These are phyloP conservation scores for Biscutella laevigata DNA, from an alignment of 441 rosid genomes.

Conservation along the genomic window DNA sequence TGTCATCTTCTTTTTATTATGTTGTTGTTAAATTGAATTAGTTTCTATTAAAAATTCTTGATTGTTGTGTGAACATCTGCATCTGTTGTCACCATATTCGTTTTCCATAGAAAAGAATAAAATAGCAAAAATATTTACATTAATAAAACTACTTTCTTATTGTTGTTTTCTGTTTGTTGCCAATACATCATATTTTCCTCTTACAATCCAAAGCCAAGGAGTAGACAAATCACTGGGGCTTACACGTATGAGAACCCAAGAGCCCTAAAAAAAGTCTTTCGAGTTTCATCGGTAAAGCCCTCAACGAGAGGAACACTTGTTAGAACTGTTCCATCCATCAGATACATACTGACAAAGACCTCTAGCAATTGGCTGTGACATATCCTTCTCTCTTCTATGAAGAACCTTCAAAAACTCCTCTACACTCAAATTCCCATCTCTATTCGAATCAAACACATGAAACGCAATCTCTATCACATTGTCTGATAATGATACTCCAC, in stretches of 20 bases:
- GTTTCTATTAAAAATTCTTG: not conserved
- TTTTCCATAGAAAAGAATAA: too few relatives aligned
- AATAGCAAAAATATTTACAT: too few relatives aligned
- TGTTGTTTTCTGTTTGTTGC: too few relatives aligned
- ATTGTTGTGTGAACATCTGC: not conserved
- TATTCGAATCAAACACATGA: slow-evolving; percentile 59
- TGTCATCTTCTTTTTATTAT: not conserved
- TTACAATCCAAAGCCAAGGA: slow-evolving; percentile 18
- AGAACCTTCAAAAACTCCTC: slow-evolving; percentile 62
- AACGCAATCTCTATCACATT: slow-evolving; percentile 60
- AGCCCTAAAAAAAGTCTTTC: slow-evolving; percentile 4
- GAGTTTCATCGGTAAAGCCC: slow-evolving; percentile 20
- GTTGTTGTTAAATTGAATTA: slow-evolving; percentile 5
- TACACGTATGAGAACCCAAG: slow-evolving; percentile 21
- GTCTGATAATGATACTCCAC: slow-evolving; percentile 50
- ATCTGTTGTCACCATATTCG: not conserved
- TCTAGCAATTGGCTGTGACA: slow-evolving; percentile 38
- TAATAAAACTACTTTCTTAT: too few relatives aligned
- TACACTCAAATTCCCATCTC: slow-evolving; percentile 57
- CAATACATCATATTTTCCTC: slow-evolving; percentile 8
- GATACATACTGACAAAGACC: slow-evolving; percentile 39
- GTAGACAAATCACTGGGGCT: not conserved
- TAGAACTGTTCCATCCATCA: slow-evolving; percentile 39
- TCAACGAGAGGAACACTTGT: slow-evolving; percentile 18
- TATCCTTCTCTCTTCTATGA: slow-evolving; percentile 47